Percentiles rank a stretch among this genome's conserved stretches.
These are phyloP conservation scores for Fomitopsis pinicola DNA, from an alignment of 1,284 basidiomycete species.

Conservation along the genomic window DNA sequence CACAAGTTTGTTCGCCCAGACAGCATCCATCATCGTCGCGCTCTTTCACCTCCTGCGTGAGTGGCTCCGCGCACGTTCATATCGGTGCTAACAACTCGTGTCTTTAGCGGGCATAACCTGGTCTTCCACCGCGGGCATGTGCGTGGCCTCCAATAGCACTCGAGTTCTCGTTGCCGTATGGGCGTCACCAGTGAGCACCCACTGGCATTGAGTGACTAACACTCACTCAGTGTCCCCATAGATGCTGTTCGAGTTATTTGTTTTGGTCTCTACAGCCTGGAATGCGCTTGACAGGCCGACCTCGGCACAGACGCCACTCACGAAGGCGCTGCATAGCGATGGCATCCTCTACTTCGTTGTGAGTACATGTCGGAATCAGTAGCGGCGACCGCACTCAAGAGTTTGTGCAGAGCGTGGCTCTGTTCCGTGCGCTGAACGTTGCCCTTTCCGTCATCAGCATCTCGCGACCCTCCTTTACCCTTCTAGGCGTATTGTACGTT, in stretches of 20 bases:
- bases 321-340: constrained; percentile 24
- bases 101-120: constrained; percentile 18
- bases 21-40: constrained; percentile 19
- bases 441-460: constrained; percentile 14
- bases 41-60: constrained; percentile 18
- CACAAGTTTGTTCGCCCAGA: constrained; percentile 22
- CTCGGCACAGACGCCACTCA: constrained; percentile 18
- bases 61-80: background rate
- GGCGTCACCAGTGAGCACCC: constrained; percentile 23
- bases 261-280: constrained; percentile 21
- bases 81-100: background rate
- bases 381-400: background rate
- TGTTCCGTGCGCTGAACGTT: constrained; percentile 21
- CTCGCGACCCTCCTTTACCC: constrained; percentile 17
- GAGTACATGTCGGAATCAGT: background rate
- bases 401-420: constrained; percentile 17
- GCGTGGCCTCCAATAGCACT: constrained; percentile 16
- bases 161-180: constrained; percentile 22
- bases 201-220: background rate
- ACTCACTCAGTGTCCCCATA: constrained; percentile 1
- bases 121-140: constrained; percentile 21
- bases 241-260: constrained; percentile 27
- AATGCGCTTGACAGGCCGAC: constrained; percentile 29
- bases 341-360: constrained; percentile 28
- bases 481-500: constrained; percentile 25